phyloP scores from a whole-genome alignment of 805 yeast genomes.

The Kazachstania kunashirensis region DNA sequence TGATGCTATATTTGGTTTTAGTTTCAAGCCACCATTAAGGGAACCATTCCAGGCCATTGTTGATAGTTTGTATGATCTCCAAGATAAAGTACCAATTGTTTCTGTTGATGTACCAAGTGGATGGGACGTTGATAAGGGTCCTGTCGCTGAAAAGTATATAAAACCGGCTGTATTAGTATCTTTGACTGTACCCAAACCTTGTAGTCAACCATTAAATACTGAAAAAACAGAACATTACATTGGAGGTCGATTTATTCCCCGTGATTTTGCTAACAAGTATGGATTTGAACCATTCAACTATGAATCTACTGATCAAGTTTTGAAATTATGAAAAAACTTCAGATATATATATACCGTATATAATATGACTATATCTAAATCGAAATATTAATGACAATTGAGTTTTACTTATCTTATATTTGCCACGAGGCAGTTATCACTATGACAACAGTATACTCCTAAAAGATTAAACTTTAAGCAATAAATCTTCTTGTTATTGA shows the following conservation, averaged over 20 bases:
- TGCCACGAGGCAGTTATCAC: too few species aligned
- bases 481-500: too few species aligned
- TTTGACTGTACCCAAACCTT: constrained; percentile 90
- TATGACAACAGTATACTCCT: too few species aligned
- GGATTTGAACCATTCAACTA: constrained; percentile 58
- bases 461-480: too few species aligned
- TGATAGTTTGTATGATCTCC: constrained; percentile 30
- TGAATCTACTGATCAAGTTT: constrained; percentile 47
- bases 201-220: constrained; percentile 45
- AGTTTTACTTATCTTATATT: too few species aligned
- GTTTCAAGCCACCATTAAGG: constrained; percentile 82
- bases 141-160: constrained; percentile 36
- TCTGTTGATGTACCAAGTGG: constrained; percentile 92
- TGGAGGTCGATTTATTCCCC: constrained; percentile 82
- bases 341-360: too few species aligned
- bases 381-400: too few species aligned
- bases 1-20: constrained; percentile 88
- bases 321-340: constrained; percentile 31
- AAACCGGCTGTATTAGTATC: constrained; percentile 66
- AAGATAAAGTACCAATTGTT: constrained; percentile 44
- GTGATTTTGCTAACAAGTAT: constrained; percentile 58
- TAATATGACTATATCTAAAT: too few species aligned
- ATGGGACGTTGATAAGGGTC: constrained; percentile 93
- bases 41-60: constrained; percentile 55
- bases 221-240: constrained; percentile 50